These are phyloP conservation scores for Leccinum ochraceum DNA, from an alignment of 768 basidiomycete species.

Conservation along the genomic window DNA sequence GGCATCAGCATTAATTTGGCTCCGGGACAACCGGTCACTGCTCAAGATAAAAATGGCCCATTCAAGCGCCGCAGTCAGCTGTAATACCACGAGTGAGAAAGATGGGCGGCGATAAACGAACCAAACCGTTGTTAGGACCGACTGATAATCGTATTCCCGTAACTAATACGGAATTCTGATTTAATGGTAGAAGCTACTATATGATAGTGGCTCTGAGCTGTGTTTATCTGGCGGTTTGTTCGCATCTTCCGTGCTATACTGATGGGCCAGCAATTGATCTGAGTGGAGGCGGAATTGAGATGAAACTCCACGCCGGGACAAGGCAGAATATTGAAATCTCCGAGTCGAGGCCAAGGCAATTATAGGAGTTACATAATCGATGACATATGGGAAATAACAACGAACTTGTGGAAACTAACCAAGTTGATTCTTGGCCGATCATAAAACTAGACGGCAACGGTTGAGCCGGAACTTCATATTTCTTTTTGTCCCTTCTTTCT, in stretches of 20 bases:
- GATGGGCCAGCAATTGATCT: neutral
- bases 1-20: neutral
- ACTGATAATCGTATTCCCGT: neutral
- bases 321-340: neutral
- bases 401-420: neutral
- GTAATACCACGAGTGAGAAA: neutral
- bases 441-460: conserved; percentile 12
- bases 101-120: neutral
- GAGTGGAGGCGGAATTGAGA: neutral
- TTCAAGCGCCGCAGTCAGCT: neutral
- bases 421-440: neutral
- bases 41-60: neutral
- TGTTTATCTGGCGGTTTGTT: neutral
- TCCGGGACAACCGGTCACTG: neutral
- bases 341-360: neutral
- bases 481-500: conserved; percentile 9
- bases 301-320: neutral
- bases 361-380: neutral
- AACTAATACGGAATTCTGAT: neutral
- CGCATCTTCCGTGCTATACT: conserved; percentile 3
- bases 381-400: neutral
- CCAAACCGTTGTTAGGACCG: neutral
- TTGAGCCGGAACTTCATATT: neutral
- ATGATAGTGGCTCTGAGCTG: neutral
- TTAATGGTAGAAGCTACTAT: neutral